Evolutionary conservation across 2,329 filamentous ascomycete species (phyloP).

Genomic region (Aspergillus intermedius): DNA sequence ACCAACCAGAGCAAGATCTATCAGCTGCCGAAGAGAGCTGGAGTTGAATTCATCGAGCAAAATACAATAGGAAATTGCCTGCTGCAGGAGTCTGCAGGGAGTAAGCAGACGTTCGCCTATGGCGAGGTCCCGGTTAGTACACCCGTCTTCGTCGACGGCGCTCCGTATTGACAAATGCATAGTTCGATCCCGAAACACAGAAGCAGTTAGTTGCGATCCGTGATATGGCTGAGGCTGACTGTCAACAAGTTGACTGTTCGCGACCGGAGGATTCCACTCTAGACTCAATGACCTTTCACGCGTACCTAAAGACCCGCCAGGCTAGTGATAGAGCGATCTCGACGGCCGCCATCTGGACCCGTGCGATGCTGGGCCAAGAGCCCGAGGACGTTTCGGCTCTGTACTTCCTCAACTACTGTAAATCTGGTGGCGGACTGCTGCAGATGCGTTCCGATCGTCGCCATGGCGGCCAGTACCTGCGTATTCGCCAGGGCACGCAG

Average conservation of each 20-base stretch:
- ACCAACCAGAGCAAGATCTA: conserved; percentile 45
- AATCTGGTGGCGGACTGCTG: conserved; percentile 46
- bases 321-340: conserved; percentile 24
- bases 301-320: conserved; percentile 29
- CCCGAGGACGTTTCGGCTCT: conserved; percentile 46
- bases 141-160: not conserved
- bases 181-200: conserved; percentile 17
- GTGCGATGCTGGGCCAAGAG: conserved; percentile 48
- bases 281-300: conserved; percentile 35
- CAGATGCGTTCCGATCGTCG: conserved; percentile 49
- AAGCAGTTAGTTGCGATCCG: conserved; percentile 28
- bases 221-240: conserved; percentile 34
- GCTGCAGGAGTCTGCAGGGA: conserved; percentile 35
- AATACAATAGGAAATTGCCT: conserved; percentile 42
- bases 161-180: not conserved
- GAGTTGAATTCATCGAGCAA: conserved; percentile 44
- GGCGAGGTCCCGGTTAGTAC: conserved; percentile 8
- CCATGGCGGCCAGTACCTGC: conserved; percentile 49
- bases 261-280: conserved; percentile 19
- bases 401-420: conserved; percentile 53
- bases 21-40: conserved; percentile 23
- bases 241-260: conserved; percentile 26
- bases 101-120: conserved; percentile 11
- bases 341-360: conserved; percentile 41
- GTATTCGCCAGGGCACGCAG: conserved; percentile 45